Evolutionary conservation across 2,329 filamentous ascomycete genomes (phyloP).

Genomic region (Fonsecaea pugnacius): DNA sequence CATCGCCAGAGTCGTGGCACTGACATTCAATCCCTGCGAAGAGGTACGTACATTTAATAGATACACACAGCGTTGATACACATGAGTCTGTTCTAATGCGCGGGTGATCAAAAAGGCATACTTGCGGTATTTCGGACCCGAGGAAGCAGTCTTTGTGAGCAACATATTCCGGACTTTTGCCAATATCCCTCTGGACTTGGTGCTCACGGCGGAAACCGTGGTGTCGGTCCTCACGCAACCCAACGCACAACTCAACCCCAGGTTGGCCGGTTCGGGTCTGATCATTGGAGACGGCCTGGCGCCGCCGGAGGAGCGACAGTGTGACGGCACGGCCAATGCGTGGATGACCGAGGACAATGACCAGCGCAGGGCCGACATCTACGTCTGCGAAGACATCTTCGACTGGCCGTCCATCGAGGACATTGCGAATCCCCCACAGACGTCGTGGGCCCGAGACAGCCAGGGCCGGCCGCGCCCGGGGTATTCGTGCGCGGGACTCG

Average conservation of each 20-base stretch:
- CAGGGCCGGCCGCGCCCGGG: background rate
- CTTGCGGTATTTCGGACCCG: constrained; percentile 5
- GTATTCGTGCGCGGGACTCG: background rate
- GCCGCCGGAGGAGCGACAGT: background rate
- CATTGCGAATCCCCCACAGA: background rate
- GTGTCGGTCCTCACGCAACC: background rate
- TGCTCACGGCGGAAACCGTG: no score
- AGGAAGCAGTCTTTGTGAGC: background rate
- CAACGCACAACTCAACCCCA: background rate
- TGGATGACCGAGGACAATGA: background rate
- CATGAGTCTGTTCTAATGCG: background rate
- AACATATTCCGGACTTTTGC: constrained; percentile 4
- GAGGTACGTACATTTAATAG: background rate
- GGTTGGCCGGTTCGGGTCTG: background rate
- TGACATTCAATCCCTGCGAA: constrained; percentile 8
- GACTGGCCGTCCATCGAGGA: background rate
- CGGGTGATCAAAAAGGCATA: background rate
- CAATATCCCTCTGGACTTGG: background rate
- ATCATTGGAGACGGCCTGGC: background rate
- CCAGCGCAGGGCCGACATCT: background rate
- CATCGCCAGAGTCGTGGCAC: constrained; percentile 1
- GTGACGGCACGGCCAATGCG: background rate
- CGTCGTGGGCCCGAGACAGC: background rate
- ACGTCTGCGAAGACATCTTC: background rate
- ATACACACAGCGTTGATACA: background rate